Conservation (phyloP, 176 grass and related monocot genomes). For the Hordeum marinum region DNA sequence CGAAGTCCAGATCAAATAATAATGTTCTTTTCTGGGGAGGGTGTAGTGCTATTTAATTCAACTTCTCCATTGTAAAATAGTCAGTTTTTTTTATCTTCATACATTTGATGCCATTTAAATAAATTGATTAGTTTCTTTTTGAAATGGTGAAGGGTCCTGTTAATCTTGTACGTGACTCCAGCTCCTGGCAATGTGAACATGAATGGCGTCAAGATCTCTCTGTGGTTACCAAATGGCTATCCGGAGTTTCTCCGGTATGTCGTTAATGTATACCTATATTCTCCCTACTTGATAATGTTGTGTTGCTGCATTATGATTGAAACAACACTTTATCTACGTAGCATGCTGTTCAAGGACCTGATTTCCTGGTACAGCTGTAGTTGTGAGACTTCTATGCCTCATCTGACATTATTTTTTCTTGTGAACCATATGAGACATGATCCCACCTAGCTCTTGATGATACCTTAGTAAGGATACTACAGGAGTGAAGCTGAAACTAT, state of each 20-base stretch:
- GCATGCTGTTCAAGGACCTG: neutral
- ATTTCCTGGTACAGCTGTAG: conserved; percentile 7
- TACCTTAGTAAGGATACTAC: neutral
- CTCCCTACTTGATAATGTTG: conserved; percentile 1
- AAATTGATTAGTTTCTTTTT: neutral
- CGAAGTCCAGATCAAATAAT: conserved; percentile 4
- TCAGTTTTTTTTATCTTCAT: neutral
- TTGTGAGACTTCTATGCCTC: neutral
- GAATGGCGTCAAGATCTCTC: conserved; percentile 99
- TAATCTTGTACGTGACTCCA: conserved; percentile 92
- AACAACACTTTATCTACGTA: neutral
- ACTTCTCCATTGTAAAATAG: neutral
- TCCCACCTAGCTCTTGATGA: neutral
- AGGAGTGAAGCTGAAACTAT: neutral
- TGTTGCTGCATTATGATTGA: neutral
- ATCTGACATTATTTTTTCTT: neutral
- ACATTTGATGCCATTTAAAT: neutral
- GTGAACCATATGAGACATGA: neutral
- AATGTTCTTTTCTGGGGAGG: neutral
- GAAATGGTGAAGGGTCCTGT: conserved; percentile 63
- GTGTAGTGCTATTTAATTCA: neutral
- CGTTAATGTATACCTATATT: neutral
- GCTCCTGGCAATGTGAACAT: conserved; percentile 78
- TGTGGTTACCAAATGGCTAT: conserved; percentile 96
- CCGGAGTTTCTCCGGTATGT: conserved; percentile 74